Evolutionary conservation across 2,329 filamentous ascomycete genomes (phyloP).

Genomic region (Colletotrichum theobromicola): DNA sequence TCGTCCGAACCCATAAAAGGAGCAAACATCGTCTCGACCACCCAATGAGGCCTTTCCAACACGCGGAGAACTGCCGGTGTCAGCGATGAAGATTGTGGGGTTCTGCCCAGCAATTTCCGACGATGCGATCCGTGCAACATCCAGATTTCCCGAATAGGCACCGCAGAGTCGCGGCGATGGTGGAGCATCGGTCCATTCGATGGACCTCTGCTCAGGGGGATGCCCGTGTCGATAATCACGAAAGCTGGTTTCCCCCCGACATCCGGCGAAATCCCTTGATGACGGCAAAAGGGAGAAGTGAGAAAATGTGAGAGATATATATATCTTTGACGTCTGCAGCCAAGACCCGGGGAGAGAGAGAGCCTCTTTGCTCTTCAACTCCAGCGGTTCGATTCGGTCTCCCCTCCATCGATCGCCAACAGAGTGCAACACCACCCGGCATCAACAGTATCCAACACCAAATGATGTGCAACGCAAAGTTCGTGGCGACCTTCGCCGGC

Average conservation of each 20-base stretch:
- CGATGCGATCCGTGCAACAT: conserved; percentile 1
- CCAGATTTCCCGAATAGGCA: background rate
- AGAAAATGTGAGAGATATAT: background rate
- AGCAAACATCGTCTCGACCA: background rate
- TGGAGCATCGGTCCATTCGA: conserved; percentile 1
- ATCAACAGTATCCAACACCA: background rate
- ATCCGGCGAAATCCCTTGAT: background rate
- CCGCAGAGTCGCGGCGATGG: background rate
- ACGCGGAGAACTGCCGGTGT: background rate
- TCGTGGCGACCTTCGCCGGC: conserved; percentile 2
- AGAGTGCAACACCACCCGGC: background rate
- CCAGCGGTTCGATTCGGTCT: background rate
- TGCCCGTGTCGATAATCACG: background rate
- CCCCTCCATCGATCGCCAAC: background rate
- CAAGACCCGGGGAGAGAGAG: background rate
- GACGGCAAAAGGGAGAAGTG: background rate
- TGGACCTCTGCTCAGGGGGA: background rate
- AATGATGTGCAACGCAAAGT: conserved; percentile 16
- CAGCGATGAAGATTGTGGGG: background rate
- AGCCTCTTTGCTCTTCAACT: background rate
- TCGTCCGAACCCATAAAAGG: background rate
- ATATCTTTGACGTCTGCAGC: background rate
- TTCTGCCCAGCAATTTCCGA: conserved; percentile 11
- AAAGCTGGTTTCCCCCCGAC: background rate
- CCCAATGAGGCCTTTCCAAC: background rate